Conservation (phyloP, 768 basidiomycete species). For the Lentinula detonsa region DNA sequence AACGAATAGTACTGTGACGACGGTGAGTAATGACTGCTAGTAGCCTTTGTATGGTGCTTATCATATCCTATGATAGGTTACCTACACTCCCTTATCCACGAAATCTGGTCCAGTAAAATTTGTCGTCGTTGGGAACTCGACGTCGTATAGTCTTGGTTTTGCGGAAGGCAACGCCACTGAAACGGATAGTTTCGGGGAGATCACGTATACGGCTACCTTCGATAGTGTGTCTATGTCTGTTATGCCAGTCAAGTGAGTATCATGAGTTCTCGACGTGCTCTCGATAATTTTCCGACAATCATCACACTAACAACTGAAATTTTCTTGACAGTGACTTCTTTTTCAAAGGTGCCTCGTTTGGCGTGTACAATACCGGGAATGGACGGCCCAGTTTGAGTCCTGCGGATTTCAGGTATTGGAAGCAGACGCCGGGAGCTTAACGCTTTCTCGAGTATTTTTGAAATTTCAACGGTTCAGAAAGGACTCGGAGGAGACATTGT, state of each 20-base stretch:
- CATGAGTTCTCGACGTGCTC: too few species aligned
- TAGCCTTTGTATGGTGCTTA: too few species aligned
- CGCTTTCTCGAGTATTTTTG: too few species aligned
- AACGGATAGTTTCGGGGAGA: neutral
- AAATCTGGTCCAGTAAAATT: conserved; percentile 21
- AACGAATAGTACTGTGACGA: conserved; percentile 21
- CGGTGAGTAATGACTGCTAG: conserved; percentile 13
- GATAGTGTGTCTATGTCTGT: conserved; percentile 26
- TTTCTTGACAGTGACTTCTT: conserved; percentile 24
- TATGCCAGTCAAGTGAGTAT: conserved; percentile 25
- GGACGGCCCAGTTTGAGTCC: conserved; percentile 27
- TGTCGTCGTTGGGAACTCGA: conserved; percentile 21
- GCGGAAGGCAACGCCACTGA: conserved; percentile 22
- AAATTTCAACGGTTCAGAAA: too few species aligned
- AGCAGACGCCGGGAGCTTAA: conserved; percentile 19
- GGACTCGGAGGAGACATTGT: too few species aligned
- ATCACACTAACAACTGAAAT: neutral
- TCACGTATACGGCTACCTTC: conserved; percentile 21
- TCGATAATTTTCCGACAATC: too few species aligned
- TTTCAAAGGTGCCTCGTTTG: conserved; percentile 32
- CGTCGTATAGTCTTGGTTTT: conserved; percentile 26
- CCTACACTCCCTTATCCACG: conserved; percentile 17
- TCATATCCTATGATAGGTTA: conserved; percentile 8
- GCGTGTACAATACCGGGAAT: conserved; percentile 32
- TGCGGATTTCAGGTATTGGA: conserved; percentile 32